phyloP scores from a whole-genome alignment of 805 yeast species.

The Pichia nanzhaoensis region DNA sequence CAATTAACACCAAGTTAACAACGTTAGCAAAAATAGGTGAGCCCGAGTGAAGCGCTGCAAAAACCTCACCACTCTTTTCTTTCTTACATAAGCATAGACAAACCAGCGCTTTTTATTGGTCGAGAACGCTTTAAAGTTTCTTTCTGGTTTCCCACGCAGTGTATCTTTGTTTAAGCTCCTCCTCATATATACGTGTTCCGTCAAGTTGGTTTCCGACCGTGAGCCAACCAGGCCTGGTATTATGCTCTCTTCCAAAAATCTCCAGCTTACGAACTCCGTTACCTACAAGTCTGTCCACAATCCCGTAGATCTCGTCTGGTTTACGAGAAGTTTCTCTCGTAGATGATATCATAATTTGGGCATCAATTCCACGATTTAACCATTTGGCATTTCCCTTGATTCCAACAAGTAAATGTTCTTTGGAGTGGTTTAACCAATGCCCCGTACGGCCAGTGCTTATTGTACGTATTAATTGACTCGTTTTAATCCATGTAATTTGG shows the following conservation, averaged over 20 bases:
- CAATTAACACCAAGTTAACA: too few relatives aligned
- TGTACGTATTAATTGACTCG: constrained; percentile 80
- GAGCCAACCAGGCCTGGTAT: constrained; percentile 85
- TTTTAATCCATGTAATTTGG: constrained; percentile 86
- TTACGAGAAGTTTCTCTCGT: constrained; percentile 87
- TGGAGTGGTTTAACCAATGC: constrained; percentile 94
- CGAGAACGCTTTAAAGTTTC: background rate
- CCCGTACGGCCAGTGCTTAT: constrained; percentile 96
- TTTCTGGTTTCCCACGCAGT: background rate
- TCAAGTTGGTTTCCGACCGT: constrained; percentile 73
- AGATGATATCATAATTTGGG: constrained; percentile 71
- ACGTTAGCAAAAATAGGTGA: too few relatives aligned
- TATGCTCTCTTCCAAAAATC: constrained; percentile 83
- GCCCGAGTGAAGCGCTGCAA: too few relatives aligned
- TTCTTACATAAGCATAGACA: background rate
- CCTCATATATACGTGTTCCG: constrained; percentile 52
- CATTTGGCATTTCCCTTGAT: constrained; percentile 73
- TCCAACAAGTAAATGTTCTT: constrained; percentile 85
- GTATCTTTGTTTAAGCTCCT: constrained; percentile 37
- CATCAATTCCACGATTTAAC: constrained; percentile 60
- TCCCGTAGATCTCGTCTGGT: constrained; percentile 85
- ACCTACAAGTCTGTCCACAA: constrained; percentile 82
- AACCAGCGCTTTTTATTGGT: constrained; percentile 3
- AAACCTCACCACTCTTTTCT: background rate
- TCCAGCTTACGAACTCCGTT: constrained; percentile 71